Evolutionary conservation across 495 filamentous ascomycete species (phyloP).

Genomic region (Penicillium coprophilum): DNA sequence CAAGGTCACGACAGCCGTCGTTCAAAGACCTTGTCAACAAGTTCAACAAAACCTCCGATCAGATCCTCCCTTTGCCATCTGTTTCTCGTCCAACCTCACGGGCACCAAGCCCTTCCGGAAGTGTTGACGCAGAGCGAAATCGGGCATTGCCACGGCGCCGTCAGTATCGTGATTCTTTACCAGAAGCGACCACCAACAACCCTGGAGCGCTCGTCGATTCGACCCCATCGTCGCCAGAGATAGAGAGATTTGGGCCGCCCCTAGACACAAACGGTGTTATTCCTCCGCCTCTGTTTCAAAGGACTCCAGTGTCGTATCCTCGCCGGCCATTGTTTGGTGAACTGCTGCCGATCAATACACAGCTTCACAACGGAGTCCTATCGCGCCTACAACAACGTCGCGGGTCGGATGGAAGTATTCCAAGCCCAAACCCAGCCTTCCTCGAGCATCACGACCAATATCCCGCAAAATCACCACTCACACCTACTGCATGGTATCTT

Average conservation of each 20-base stretch:
- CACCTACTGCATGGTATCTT: constrained; percentile 58
- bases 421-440: constrained; percentile 52
- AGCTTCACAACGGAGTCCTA: constrained; percentile 38
- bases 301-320: constrained; percentile 22
- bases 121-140: constrained; percentile 26
- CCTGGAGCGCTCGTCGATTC: constrained; percentile 13
- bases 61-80: constrained; percentile 50
- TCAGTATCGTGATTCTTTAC: constrained; percentile 26
- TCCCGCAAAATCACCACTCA: constrained; percentile 45
- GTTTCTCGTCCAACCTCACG: constrained; percentile 36
- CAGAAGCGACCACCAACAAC: constrained; percentile 9
- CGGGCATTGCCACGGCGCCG: constrained; percentile 32
- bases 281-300: constrained; percentile 26
- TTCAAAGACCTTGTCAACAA: constrained; percentile 63
- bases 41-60: constrained; percentile 58
- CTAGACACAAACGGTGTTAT: constrained; percentile 3
- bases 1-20: constrained; percentile 47
- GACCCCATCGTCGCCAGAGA: constrained; percentile 13
- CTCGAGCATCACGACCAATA: constrained; percentile 43
- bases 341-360: constrained; percentile 42
- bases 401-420: constrained; percentile 55
- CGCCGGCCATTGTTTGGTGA: constrained; percentile 54
- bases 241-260: constrained; percentile 1
- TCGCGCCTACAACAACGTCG: constrained; percentile 44
- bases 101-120: constrained; percentile 35